phyloP scores from a whole-genome alignment of 1,284 basidiomycete genomes.

The Ceratobasidium sp. region DNA sequence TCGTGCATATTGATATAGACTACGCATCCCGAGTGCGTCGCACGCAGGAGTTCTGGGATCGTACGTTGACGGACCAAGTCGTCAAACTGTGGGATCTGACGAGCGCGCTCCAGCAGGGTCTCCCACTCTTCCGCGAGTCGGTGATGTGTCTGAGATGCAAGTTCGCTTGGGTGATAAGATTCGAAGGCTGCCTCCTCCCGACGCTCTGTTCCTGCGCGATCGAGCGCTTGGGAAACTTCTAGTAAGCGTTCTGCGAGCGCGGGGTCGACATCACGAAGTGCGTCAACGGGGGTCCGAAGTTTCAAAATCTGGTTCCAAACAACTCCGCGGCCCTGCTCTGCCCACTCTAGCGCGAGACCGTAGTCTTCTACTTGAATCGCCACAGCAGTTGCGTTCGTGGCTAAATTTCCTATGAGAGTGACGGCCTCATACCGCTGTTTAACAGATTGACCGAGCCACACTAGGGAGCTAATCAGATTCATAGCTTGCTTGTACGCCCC shows the following conservation, averaged over 20 bases:
- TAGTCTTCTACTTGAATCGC: not conserved
- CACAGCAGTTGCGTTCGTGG: not conserved
- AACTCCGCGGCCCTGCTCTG: slow-evolving; percentile 1
- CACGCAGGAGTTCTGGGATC: not conserved
- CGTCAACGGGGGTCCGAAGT: slow-evolving; percentile 10
- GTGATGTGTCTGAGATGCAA: not conserved
- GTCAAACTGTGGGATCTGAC: not conserved
- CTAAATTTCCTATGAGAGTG: not conserved
- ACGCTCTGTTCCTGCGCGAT: not conserved
- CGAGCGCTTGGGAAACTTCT: not conserved
- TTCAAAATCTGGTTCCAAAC: slow-evolving; percentile 2
- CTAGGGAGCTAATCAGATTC: not conserved
- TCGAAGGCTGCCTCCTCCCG: not conserved
- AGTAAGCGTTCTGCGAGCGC: not conserved
- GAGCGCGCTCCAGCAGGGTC: not conserved
- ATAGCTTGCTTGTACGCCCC: not conserved
- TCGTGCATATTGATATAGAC: slow-evolving; percentile 11
- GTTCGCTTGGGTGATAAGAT: not conserved
- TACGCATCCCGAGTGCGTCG: not conserved
- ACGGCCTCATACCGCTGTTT: not conserved
- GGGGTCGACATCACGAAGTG: not conserved
- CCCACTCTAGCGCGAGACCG: not conserved
- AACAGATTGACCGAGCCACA: not conserved
- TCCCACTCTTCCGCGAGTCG: not conserved
- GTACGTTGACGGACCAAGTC: not conserved